Conservation (phyloP, 1,284 basidiomycete genomes). For the Moniliophthora roreri region DNA sequence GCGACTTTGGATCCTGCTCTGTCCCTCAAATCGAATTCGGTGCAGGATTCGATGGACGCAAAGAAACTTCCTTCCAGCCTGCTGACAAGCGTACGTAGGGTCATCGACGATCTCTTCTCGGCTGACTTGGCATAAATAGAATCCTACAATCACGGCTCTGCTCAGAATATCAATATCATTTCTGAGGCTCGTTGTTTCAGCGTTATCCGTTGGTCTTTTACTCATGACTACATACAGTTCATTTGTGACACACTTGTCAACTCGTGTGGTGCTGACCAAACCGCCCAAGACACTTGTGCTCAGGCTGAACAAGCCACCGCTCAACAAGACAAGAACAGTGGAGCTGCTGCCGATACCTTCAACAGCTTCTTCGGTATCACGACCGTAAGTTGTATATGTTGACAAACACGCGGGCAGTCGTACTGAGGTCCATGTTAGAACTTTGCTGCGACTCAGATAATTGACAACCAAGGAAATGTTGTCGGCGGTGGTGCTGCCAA, state of each 20-base stretch:
- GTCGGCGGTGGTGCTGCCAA: conserved; percentile 15
- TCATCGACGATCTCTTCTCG: conserved; percentile 8
- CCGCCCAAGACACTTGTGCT: conserved; percentile 43
- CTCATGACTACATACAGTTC: conserved; percentile 29
- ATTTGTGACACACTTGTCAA: conserved; percentile 50
- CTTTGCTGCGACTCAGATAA: conserved; percentile 34
- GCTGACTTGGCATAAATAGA: conserved; percentile 21
- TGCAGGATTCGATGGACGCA: conserved; percentile 55
- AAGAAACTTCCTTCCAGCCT: conserved; percentile 56
- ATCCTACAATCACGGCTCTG: conserved; percentile 51
- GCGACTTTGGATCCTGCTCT: conserved; percentile 58
- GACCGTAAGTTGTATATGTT: conserved; percentile 28
- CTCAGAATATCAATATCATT: conserved; percentile 55
- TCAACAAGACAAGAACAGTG: conserved; percentile 41
- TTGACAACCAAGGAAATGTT: conserved; percentile 38
- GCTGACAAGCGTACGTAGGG: conserved; percentile 35
- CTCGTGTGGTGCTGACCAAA: conserved; percentile 42
- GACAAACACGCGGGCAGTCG: background rate
- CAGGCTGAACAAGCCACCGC: conserved; percentile 38
- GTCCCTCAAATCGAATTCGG: conserved; percentile 62
- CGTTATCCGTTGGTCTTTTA: too few relatives aligned
- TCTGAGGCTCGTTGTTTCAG: conserved; percentile 18
- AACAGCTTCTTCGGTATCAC: conserved; percentile 53
- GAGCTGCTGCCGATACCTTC: conserved; percentile 58
- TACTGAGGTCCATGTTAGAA: conserved; percentile 25